Evolutionary conservation across 2,329 filamentous ascomycete species (phyloP), one percentile per base, ranked within the genome.

Genomic region (Colletotrichum sojae): DNA sequence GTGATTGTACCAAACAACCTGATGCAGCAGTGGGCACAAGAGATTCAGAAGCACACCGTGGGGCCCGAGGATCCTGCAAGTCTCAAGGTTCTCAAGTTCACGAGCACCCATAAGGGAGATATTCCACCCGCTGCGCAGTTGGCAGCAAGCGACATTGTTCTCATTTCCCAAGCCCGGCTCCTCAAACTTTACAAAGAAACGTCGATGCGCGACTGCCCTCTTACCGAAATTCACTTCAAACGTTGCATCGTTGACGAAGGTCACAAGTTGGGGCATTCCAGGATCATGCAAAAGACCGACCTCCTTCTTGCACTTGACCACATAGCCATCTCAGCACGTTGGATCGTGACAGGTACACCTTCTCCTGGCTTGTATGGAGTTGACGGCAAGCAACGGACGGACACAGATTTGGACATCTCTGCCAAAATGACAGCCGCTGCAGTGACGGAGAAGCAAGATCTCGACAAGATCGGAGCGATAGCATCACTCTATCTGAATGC

Each of bases 171-270:
- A 46, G 84, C 85, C 20, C 87, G 91, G 1, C 94, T 97, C 72
- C 93, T 96, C 71, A 84, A 83, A 68, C 78, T 91, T 83, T 81
- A 74, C 54, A 77, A 69, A 75, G 82, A 73, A 58, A 73, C 71
- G 6, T 75, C 71, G 3, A 78, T 71, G 45, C 81, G 67, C 39
- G 77, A 86, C 10, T 92, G 90, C 1, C 88, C 92, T 0, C 79
- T 98, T 18, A 89, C 89, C 46, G 80, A 88, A 8, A 79, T 98
- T 4, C 94, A 94, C 73, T 97, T 95, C 86, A 91, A 97, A 74
- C 88, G 95, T 1, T 91, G 97, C 54, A 95, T 98, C 53, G 92
- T 97, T 18, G 95, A 98, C 72, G 95, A 98, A 83, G 95, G 95
- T 0, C 94, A 98, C 77, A 92, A 88, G 68, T 90, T 97, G 67